A percentile compares a stretch with the other conserved stretches of the same genome.
phyloP scores from a whole-genome alignment of 2,329 filamentous ascomycete species.

The Alternaria sp. region DNA sequence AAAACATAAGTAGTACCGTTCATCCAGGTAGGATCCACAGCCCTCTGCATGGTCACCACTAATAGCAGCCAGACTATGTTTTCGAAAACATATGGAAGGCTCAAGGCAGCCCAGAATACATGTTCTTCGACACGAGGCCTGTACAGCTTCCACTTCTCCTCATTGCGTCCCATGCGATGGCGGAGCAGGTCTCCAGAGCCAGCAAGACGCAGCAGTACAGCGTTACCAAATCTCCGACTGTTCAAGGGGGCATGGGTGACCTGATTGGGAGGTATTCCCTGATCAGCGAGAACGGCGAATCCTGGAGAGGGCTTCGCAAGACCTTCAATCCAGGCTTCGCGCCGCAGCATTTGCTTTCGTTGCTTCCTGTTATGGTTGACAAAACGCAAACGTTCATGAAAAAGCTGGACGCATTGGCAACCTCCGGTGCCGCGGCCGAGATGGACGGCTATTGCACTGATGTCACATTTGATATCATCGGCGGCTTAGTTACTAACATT shows the following conservation, averaged over 20 bases:
- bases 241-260: slow-evolving; percentile 20
- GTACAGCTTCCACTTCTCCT: slow-evolving; percentile 31
- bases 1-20: slow-evolving; percentile 25
- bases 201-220: slow-evolving; percentile 41
- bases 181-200: slow-evolving; percentile 41
- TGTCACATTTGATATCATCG: slow-evolving; percentile 47
- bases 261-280: slow-evolving; percentile 41
- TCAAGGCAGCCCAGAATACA: slow-evolving; percentile 33
- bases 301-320: slow-evolving; percentile 45
- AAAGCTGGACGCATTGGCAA: slow-evolving; percentile 37
- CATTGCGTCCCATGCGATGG: slow-evolving; percentile 41
- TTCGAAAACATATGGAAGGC: slow-evolving; percentile 36
- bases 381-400: slow-evolving; percentile 43
- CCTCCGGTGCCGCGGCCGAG: slow-evolving; percentile 28
- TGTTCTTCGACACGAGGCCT: slow-evolving; percentile 43
- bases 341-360: slow-evolving; percentile 42
- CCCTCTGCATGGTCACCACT: not conserved
- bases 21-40: slow-evolving; percentile 34
- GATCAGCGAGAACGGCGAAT: slow-evolving; percentile 33
- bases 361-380: slow-evolving; percentile 44
- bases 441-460: slow-evolving; percentile 41
- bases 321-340: slow-evolving; percentile 49
- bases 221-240: slow-evolving; percentile 43
- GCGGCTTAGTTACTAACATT: slow-evolving; percentile 37
- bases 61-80: slow-evolving; percentile 38